A percentile compares a stretch with the other conserved stretches of the same genome.
These are phyloP conservation scores for Botrytis elliptica DNA, from an alignment of 2,329 filamentous ascomycete genomes.

Conservation along the genomic window DNA sequence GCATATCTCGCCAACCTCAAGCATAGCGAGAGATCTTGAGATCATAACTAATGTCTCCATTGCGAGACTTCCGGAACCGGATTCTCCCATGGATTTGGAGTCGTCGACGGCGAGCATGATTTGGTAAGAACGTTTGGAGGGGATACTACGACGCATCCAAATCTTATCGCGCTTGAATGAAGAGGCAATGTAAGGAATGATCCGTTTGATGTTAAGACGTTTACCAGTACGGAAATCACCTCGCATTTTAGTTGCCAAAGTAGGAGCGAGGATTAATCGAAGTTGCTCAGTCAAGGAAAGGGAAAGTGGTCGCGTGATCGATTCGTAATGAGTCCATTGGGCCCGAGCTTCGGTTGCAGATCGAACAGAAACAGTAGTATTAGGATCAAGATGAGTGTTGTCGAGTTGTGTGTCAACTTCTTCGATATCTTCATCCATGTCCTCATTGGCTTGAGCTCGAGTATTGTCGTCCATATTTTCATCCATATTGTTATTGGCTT, in stretches of 20 bases:
- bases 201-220: slow-evolving; percentile 97
- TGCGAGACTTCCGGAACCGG: slow-evolving; percentile 71
- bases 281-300: slow-evolving; percentile 91
- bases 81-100: slow-evolving; percentile 88
- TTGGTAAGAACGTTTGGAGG: slow-evolving; percentile 92
- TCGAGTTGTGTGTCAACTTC: slow-evolving; percentile 59
- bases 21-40: slow-evolving; percentile 80
- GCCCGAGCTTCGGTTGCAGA: slow-evolving; percentile 61
- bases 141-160: slow-evolving; percentile 93
- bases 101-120: slow-evolving; percentile 98
- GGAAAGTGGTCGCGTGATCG: slow-evolving; percentile 79
- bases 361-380: slow-evolving; percentile 25
- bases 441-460: slow-evolving; percentile 42
- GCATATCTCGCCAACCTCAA: slow-evolving; percentile 91
- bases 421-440: slow-evolving; percentile 42
- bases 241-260: slow-evolving; percentile 91
- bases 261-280: slow-evolving; percentile 90
- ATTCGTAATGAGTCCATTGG: slow-evolving; percentile 84
- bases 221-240: slow-evolving; percentile 97
- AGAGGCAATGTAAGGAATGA: slow-evolving; percentile 98
- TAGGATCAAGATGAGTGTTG: slow-evolving; percentile 63
- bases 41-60: slow-evolving; percentile 95
- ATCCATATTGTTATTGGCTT: slow-evolving; percentile 45
- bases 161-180: slow-evolving; percentile 99
- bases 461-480: slow-evolving; percentile 50